Conservation (phyloP, 1,139 yeast species). For the Lodderomyces beijingensis region DNA sequence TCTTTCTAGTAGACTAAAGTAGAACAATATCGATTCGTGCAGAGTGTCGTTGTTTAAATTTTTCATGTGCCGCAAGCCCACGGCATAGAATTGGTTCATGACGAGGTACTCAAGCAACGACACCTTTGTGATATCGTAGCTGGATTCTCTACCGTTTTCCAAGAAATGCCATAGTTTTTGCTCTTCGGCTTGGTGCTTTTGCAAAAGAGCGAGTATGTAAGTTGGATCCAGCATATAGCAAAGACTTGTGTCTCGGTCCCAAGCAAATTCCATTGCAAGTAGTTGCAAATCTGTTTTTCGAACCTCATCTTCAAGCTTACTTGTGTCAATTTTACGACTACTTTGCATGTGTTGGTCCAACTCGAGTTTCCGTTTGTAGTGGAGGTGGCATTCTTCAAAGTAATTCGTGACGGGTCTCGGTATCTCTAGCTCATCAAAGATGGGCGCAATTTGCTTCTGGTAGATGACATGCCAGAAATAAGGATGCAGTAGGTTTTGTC, state of each 20-base stretch:
- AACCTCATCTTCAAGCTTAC: too few relatives aligned
- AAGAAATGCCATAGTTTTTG: neutral
- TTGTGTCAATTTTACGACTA: too few relatives aligned
- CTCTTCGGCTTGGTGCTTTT: neutral
- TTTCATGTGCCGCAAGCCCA: constrained; percentile 12
- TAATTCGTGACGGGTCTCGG: neutral
- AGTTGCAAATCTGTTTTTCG: neutral
- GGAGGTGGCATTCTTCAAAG: neutral
- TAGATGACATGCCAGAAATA: constrained; percentile 13
- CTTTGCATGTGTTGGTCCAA: neutral
- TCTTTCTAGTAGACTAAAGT: constrained; percentile 8
- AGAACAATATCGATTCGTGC: constrained; percentile 24
- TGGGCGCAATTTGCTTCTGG: constrained; percentile 3
- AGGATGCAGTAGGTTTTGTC: constrained; percentile 7
- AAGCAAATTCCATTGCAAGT: neutral
- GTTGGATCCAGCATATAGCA: constrained; percentile 1
- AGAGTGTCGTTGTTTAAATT: neutral
- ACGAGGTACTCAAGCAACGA: constrained; percentile 10
- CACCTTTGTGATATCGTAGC: constrained; percentile 1
- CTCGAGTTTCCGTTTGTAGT: constrained; percentile 1
- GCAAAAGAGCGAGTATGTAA: constrained; percentile 2
- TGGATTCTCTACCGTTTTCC: neutral
- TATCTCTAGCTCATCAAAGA: constrained; percentile 5
- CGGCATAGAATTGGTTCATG: constrained; percentile 14
- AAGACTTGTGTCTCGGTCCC: neutral